These are phyloP conservation scores for Microcyclospora pomicola DNA, from an alignment of 2,329 filamentous ascomycete genomes.

Conservation along the genomic window DNA sequence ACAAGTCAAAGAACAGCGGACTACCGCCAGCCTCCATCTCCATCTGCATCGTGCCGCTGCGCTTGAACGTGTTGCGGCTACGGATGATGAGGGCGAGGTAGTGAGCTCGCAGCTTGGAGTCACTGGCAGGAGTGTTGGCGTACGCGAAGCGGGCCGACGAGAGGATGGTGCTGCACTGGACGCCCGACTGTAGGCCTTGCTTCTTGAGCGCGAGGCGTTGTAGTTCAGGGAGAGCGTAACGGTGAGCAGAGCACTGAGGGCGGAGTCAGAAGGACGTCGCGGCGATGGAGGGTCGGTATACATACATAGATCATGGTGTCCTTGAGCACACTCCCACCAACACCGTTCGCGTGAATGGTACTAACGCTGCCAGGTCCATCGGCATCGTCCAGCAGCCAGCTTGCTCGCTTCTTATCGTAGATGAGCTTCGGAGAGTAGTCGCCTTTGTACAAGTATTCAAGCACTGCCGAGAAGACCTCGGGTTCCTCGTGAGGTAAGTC, in stretches of 20 bases:
- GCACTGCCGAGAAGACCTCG: constrained; percentile 76
- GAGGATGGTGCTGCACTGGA: constrained; percentile 73
- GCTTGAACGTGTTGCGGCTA: constrained; percentile 75
- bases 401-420: constrained; percentile 67
- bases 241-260: constrained; percentile 58
- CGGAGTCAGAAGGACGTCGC: constrained; percentile 2
- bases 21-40: constrained; percentile 84
- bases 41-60: constrained; percentile 87
- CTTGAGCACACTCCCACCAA: constrained; percentile 59
- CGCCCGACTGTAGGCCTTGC: constrained; percentile 74
- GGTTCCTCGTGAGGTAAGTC: constrained; percentile 74
- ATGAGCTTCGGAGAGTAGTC: constrained; percentile 78
- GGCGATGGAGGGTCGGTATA: constrained; percentile 5
- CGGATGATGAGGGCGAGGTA: constrained; percentile 88
- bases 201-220: constrained; percentile 77
- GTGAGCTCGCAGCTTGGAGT: constrained; percentile 81
- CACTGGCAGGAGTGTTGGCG: constrained; percentile 71
- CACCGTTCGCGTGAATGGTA: constrained; percentile 53
- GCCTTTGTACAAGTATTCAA: constrained; percentile 88
- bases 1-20: constrained; percentile 75
- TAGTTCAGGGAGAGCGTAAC: constrained; percentile 69
- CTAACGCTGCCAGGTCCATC: constrained; percentile 41
- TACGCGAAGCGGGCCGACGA: constrained; percentile 83
- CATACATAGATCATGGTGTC: constrained; percentile 72
- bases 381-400: constrained; percentile 65